Base-by-base conservation (phyloP, 1,139 yeast genomes). In the Torulaspora globosa region DNA sequence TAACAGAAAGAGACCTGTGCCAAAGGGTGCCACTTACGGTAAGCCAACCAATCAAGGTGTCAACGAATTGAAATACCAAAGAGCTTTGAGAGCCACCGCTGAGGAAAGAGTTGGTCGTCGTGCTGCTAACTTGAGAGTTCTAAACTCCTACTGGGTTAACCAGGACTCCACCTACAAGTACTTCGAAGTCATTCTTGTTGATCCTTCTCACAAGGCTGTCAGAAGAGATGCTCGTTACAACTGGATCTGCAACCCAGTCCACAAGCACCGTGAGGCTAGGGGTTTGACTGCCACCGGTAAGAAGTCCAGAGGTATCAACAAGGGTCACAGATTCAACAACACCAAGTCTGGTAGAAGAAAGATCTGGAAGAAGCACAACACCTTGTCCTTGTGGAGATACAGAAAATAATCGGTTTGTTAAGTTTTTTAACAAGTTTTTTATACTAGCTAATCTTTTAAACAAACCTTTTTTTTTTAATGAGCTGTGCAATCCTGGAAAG, bases 21-120 rank as follows among this genome's bases (percentile, higher is more conserved):
- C 95, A 80, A 92, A 92, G 92, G 98, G 98, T 86, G 97, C 97
- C 70, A 92, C 97, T 73, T 90, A 90, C 84, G 98, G 98, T 87
- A 92, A 92, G 86, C 98, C 98, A 84, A 92, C 98, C 81, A 92
- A 92, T 95, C 96, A 88, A 81, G 98, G 98, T 87, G 94, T 92
- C 67, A 83, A 83, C 82, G 97, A 92, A 77, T 87, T 92, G 80
- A 92, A 92, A 82, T 90, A 89, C 95, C 98, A 92, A 82, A 88
- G 94, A 78, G 84, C 97, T 60, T 80, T 88, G 75, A 88, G 95
- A 77, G 80, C 96, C 66, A 90, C 96, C 68, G 98, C 98, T 68
- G 98, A 92, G 80, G 98, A 92, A 81, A 89, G 97, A 82, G 96
- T 90, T 69, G 98, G 97, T 70, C 90, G 97, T 75, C 89, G 94